These are phyloP conservation scores for Penicillium sp. DNA, from an alignment of 2,329 filamentous ascomycete species.

Conservation along the genomic window DNA sequence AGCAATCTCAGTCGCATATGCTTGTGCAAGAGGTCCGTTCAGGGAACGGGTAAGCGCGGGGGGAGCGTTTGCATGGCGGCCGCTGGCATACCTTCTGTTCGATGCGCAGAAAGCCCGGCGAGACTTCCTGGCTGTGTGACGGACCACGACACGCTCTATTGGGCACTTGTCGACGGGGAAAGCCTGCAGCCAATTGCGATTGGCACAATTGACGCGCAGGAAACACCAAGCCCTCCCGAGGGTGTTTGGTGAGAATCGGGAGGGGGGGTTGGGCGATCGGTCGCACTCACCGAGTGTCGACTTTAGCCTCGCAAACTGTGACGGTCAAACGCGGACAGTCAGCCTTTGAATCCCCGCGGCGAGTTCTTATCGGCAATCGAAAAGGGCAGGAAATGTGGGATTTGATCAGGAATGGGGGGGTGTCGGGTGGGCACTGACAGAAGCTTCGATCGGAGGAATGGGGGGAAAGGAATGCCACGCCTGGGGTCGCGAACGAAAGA, in stretches of 20 bases:
- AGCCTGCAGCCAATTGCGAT: slow-evolving; percentile 29
- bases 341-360: slow-evolving; percentile 12
- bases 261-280: slow-evolving; percentile 25
- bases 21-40: neutral
- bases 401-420: slow-evolving; percentile 16
- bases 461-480: slow-evolving; percentile 22
- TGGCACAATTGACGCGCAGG: slow-evolving; percentile 24
- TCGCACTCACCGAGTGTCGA: slow-evolving; percentile 29
- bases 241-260: slow-evolving; percentile 22
- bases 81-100: slow-evolving; percentile 61
- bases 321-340: slow-evolving; percentile 13
- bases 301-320: slow-evolving; percentile 26
- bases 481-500: slow-evolving; percentile 18
- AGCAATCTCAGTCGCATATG: slow-evolving; percentile 41
- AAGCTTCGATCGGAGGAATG: slow-evolving; percentile 30
- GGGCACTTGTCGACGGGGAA: slow-evolving; percentile 20
- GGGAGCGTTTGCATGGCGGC: slow-evolving; percentile 65
- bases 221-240: slow-evolving; percentile 30
- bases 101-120: slow-evolving; percentile 26
- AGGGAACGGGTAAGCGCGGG: slow-evolving; percentile 54
- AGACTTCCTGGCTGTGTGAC: slow-evolving; percentile 26
- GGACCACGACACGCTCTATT: slow-evolving; percentile 29
- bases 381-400: slow-evolving; percentile 19
- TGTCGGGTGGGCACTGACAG: slow-evolving; percentile 13
- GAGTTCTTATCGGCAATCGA: slow-evolving; percentile 22